Evolutionary conservation across 306 rosid genomes (phyloP).

Genomic region (Quercus parvula): DNA sequence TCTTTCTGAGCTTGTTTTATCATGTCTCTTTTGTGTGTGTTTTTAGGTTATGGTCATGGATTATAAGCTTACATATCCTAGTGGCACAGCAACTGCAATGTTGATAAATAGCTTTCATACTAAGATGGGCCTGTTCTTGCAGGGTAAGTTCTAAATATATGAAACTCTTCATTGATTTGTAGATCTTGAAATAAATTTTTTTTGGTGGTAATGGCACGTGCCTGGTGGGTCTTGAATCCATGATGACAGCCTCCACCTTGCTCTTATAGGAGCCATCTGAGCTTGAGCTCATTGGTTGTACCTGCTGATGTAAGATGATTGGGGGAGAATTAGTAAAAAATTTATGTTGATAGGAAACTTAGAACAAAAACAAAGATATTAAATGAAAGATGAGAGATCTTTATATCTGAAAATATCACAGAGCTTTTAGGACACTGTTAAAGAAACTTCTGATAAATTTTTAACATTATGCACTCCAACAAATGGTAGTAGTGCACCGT

Average conservation of each 20-base stretch:
- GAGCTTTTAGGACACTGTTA: neutral
- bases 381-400: neutral
- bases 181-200: neutral
- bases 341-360: neutral
- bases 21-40: conserved; percentile 17
- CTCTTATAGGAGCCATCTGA: too few relatives aligned
- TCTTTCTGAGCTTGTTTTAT: neutral
- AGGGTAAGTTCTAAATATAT: conserved; percentile 37
- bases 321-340: neutral
- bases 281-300: neutral
- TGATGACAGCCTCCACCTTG: too few relatives aligned
- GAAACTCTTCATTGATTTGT: neutral
- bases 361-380: neutral
- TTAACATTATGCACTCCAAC: neutral
- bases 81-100: conserved; percentile 98
- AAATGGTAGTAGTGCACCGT: neutral
- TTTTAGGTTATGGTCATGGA: conserved; percentile 92
- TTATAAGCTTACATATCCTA: conserved; percentile 92
- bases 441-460: neutral
- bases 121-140: conserved; percentile 88
- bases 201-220: too few relatives aligned
- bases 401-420: neutral
- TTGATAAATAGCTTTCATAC: conserved; percentile 93
- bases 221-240: too few relatives aligned
- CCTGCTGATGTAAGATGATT: neutral